Conservation (phyloP, 108 stramenopile genomes). For the Skeletonema marinoi region DNA sequence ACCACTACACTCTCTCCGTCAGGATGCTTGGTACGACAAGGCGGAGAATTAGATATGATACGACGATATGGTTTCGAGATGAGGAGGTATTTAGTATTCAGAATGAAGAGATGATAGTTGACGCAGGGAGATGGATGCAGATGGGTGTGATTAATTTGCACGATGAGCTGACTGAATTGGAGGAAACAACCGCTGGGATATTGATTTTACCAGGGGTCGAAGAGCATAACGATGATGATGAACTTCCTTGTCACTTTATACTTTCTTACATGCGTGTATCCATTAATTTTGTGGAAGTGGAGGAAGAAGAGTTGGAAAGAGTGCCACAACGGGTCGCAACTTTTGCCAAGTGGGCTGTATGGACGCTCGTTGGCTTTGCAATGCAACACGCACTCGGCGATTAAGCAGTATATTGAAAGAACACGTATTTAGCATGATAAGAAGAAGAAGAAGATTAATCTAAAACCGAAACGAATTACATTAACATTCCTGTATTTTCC, state of each 20-base stretch:
- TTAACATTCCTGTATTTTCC: neutral
- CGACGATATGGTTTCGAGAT: neutral
- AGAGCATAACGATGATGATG: neutral
- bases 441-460: neutral
- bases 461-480: neutral
- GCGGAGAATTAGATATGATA: neutral
- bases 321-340: neutral
- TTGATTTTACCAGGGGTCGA: neutral
- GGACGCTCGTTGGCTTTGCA: neutral
- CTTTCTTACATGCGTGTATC: neutral
- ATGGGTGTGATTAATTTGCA: neutral
- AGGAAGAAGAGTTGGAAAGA: neutral
- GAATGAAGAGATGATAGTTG: neutral
- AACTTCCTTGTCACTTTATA: neutral
- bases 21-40: neutral
- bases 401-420: neutral
- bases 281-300: neutral
- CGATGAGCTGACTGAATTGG: neutral
- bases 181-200: neutral
- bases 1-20: neutral
- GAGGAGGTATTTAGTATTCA: neutral
- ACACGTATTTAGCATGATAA: neutral
- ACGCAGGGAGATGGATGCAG: neutral
- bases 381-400: neutral
- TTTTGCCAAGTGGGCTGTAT: neutral